Evolutionary conservation across 345 rosid species (phyloP).

Genomic region (Gossypium raimondii): DNA sequence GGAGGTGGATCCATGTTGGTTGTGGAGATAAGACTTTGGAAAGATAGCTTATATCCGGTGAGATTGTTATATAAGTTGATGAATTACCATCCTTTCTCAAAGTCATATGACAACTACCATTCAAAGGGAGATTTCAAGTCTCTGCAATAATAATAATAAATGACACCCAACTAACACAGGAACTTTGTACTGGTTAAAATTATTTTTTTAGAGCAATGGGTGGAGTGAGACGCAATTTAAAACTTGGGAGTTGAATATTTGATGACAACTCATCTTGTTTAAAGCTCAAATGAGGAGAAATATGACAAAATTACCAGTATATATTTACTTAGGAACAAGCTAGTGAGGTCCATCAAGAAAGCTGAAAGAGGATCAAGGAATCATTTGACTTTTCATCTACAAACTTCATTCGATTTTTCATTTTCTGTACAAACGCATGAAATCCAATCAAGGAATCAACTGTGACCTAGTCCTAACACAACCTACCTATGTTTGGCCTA

Average conservation of each 20-base stretch:
- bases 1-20: slow-evolving; percentile 17
- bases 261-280: background rate
- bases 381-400: no score
- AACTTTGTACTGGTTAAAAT: background rate
- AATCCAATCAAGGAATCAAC: slow-evolving; percentile 6
- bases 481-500: background rate
- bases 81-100: slow-evolving; percentile 9
- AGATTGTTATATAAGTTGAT: slow-evolving; percentile 3
- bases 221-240: background rate
- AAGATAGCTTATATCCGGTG: background rate
- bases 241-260: background rate
- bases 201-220: background rate
- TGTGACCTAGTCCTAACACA: background rate
- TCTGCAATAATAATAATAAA: background rate
- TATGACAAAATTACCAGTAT: background rate
- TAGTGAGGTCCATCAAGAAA: no score
- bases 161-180: background rate
- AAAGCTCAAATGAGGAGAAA: background rate
- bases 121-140: slow-evolving; percentile 8
- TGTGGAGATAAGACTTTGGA: background rate
- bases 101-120: slow-evolving; percentile 16
- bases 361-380: no score
- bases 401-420: background rate
- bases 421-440: slow-evolving; percentile 23
- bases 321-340: no score